Conservation (phyloP, 2,329 filamentous ascomycete genomes). For the Talaromyces sp. region DNA sequence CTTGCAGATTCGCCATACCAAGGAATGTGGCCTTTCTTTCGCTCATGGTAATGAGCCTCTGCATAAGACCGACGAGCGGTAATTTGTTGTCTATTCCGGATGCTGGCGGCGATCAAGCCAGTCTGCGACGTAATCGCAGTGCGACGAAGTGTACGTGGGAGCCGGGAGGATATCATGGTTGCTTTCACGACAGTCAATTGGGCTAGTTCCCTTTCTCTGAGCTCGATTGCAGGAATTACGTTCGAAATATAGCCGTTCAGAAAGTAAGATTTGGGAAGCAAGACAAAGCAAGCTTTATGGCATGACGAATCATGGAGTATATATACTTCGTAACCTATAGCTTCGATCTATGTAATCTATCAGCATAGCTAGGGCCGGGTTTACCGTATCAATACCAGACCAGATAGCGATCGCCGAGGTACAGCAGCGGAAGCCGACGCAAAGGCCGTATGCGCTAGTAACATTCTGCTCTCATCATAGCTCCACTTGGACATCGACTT, state of each 20-base stretch:
- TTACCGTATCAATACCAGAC: background rate
- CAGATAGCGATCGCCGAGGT: background rate
- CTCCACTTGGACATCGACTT: conserved; percentile 7
- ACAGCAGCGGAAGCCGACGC: background rate
- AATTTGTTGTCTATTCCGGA: conserved; percentile 33
- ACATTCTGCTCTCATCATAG: too few relatives aligned
- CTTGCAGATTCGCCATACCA: conserved; percentile 40
- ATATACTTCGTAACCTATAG: conserved; percentile 10
- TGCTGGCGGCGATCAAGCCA: conserved; percentile 22
- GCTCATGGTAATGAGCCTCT: conserved; percentile 32
- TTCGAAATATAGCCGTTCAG: background rate
- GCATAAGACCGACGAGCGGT: conserved; percentile 47
- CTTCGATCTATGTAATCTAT: background rate
- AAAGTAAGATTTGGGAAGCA: conserved; percentile 22
- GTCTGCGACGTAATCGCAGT: conserved; percentile 32
- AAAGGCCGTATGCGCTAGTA: background rate
- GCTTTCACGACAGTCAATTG: conserved; percentile 12
- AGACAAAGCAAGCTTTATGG: background rate
- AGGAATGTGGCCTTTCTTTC: conserved; percentile 47
- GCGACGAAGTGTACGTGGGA: conserved; percentile 28
- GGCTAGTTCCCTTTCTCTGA: background rate
- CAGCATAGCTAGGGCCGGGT: background rate
- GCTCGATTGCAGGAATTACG: background rate
- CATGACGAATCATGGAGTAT: conserved; percentile 10
- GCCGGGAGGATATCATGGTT: conserved; percentile 26